Base-by-base conservation (phyloP, 306 rosid genomes). In the Alnus rubra region DNA sequence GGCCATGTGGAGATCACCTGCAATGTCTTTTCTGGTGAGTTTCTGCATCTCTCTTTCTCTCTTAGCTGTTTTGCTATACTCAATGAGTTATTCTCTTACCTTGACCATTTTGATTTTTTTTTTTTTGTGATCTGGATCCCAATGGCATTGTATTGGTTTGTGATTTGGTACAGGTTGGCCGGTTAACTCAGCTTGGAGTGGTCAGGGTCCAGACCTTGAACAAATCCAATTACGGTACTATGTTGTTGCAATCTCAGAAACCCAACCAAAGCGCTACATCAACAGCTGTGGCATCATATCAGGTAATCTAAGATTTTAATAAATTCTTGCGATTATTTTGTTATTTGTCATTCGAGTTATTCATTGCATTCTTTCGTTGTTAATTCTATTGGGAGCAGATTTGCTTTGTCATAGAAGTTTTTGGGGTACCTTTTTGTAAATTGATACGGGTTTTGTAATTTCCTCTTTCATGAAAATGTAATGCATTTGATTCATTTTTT, bases 1-100 rank as follows among this genome's bases (percentile, higher is more conserved):
- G 10, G 50, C 51, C 75, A 71, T 71, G 75, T 71, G 58, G 58
- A 50, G 75, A 48, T 71, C 74, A 54, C 80, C 83, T 30, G 39
- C 78, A 33, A 62, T 62, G 19, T 75, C 81, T 68, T 71, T 15
- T 69, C 74, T 83, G 50, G 87, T 83, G 45, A 71, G 73, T 71
- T 51, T 7, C 44, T 44, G 18, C 81, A 2, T 51, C 53, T 60
- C 31, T 56, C 48, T 45, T 4, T 23, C 19, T 69, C 37, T 45
- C 12, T 19, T 62, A 5, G 64, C 50, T 67, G 7, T 2, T 65
- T 19, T 10, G 5, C 23, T 28, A 14, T 30, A 18, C 50, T 15
- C 14, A 2, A 23, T 18, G 19, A 2, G 18, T 10, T 31, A 49
- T 9, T 45, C 62, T 12, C 5, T 7, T 30, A n/a, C 76, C 23